Percentiles rank a stretch among this genome's conserved stretches.
phyloP scores from a whole-genome alignment of 179 eudicot species.

The Silene vulgaris region DNA sequence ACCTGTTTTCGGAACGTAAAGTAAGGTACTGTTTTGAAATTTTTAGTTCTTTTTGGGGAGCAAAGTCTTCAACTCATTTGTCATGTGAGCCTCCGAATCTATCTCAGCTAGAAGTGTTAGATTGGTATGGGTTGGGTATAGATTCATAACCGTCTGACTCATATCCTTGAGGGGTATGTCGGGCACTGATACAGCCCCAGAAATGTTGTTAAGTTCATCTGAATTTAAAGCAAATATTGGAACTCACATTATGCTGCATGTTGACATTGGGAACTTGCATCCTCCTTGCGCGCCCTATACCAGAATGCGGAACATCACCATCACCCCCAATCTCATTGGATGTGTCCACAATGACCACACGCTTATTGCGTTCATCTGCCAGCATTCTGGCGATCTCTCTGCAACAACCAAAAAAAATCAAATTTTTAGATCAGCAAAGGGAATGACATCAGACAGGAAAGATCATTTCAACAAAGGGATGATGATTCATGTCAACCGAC shows the following conservation, averaged over 20 bases:
- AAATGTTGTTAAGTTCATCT: neutral
- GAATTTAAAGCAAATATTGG: slow-evolving; percentile 13
- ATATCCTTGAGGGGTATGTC: too few relatives aligned
- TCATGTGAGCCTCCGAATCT: too few relatives aligned
- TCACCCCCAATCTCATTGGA: slow-evolving; percentile 99
- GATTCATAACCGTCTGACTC: too few relatives aligned
- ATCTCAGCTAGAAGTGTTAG: too few relatives aligned
- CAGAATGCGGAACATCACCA: slow-evolving; percentile 97
- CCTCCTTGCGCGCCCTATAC: slow-evolving; percentile 93
- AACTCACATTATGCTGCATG: slow-evolving; percentile 89
- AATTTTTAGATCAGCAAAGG: slow-evolving; percentile 1
- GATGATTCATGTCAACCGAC: too few relatives aligned
- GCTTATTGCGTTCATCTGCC: slow-evolving; percentile 83
- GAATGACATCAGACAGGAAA: slow-evolving; percentile 4
- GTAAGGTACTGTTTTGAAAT: too few relatives aligned
- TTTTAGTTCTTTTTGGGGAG: too few relatives aligned
- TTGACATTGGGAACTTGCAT: slow-evolving; percentile 98
- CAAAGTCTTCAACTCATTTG: too few relatives aligned
- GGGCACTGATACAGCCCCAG: too few relatives aligned
- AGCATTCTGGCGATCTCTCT: slow-evolving; percentile 91
- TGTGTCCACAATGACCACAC: slow-evolving; percentile 92
- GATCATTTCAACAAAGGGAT: neutral
- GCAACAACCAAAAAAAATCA: slow-evolving; percentile 14
- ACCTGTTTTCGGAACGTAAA: too few relatives aligned
- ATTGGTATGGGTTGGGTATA: too few relatives aligned